These are phyloP conservation scores for Microbotryum scabiosae DNA, from an alignment of 1,284 basidiomycete species.

Conservation along the genomic window DNA sequence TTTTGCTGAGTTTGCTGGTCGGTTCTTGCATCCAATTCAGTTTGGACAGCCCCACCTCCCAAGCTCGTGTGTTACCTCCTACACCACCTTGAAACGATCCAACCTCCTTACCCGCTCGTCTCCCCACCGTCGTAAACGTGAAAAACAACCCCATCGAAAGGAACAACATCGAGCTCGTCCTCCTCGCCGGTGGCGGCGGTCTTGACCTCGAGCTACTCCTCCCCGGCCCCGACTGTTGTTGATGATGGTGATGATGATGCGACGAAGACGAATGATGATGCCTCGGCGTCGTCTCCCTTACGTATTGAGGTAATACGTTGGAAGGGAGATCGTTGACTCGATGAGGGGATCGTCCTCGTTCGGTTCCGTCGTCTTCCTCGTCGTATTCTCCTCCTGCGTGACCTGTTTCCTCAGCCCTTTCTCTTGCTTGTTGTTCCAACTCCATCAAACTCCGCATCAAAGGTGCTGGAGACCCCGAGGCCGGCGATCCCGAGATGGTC, in stretches of 20 bases:
- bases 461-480: conserved; percentile 7
- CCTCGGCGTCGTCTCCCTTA: too few relatives aligned
- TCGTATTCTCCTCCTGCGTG: not conserved
- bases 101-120: conserved; percentile 28
- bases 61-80: conserved; percentile 28
- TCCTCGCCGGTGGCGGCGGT: conserved; percentile 15
- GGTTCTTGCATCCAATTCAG: too few relatives aligned
- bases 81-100: conserved; percentile 33
- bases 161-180: conserved; percentile 18
- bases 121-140: conserved; percentile 22
- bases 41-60: not conserved
- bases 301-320: too few relatives aligned
- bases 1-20: not conserved
- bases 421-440: not conserved
- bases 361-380: not conserved
- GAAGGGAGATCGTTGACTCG: not conserved
- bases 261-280: not conserved
- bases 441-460: not conserved
- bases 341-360: not conserved
- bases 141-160: conserved; percentile 24
- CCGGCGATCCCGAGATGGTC: conserved; percentile 11
- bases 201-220: conserved; percentile 1
- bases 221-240: not conserved
- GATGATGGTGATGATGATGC: not conserved
- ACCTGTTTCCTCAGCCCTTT: not conserved